Evolutionary conservation across 805 yeast genomes (phyloP), one percentile per base, ranked within the genome.

Genomic region (Torulaspora indica): DNA sequence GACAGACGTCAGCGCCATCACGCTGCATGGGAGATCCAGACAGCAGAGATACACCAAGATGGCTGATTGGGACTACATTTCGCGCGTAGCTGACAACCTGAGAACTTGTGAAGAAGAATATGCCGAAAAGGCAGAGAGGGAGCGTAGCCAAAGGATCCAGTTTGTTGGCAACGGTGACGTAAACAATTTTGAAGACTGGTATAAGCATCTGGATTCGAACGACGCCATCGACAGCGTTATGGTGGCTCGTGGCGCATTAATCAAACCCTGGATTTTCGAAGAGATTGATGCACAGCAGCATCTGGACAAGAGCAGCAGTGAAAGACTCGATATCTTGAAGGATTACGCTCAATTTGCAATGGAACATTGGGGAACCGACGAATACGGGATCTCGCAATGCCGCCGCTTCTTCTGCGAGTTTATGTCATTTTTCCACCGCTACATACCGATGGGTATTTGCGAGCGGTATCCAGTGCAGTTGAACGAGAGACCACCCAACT

Each of bases 221-320:
- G 76, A 79, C 38, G 84, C 85, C 17, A 81, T 91, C 46, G 98
- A 93, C 68, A 80, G 93, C 24, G 95, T 89, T 13, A 93, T 95
- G 97, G 87, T 93, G 43, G 98, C 98, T 2, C 77, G 99, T 59
- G 98, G 98, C 44, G 98, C 98, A 1, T 75, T 93, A 52, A 90
- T 93, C 63, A 93, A 93, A 68, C 99, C 99, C 28, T 93, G 99
- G 99, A 86, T 93, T 40, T 93, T 91, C 56, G 97, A 93, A 69
- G 99, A 93, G 68, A 78, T 93, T 45, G 95, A 91, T 46, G 73
- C 91, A 5, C 79, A 81, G 56, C 98, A 93, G 66, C 81, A 88
- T 63, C 67, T 93, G 50, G 99, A 93, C 65, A 93, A 91, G 69
- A 73, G 87, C 2, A 82, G 96, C n/a, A 72, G 82, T 15, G 97